These are phyloP conservation scores for Ceratocystis variospora DNA, from an alignment of 2,329 filamentous ascomycete species.

Conservation along the genomic window DNA sequence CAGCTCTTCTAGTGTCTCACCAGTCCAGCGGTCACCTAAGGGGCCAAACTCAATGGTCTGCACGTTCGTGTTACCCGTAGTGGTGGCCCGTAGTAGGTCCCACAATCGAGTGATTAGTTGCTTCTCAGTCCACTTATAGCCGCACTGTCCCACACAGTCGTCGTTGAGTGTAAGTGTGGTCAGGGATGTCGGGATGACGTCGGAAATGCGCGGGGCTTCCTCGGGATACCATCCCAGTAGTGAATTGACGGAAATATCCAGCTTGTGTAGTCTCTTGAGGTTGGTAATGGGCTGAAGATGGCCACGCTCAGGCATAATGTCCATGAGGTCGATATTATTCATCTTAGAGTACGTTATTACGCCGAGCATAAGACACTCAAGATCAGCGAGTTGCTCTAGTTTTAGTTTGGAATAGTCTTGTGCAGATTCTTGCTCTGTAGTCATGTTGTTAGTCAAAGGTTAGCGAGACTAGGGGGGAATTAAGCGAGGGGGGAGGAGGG, in stretches of 20 bases:
- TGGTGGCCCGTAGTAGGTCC: conserved; percentile 14
- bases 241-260: conserved; percentile 11
- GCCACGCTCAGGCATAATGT: conserved; percentile 7
- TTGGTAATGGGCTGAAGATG: conserved; percentile 13
- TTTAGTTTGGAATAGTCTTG: conserved; percentile 15
- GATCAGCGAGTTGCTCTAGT: conserved; percentile 15
- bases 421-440: conserved; percentile 4
- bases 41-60: conserved; percentile 16
- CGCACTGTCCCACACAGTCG: conserved; percentile 11
- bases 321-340: neutral
- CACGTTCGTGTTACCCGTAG: conserved; percentile 13
- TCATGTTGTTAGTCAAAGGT: neutral
- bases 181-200: conserved; percentile 15
- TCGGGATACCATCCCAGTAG: conserved; percentile 17
- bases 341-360: conserved; percentile 8
- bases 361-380: conserved; percentile 14
- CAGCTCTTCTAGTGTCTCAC: conserved; percentile 12
- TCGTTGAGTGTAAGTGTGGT: conserved; percentile 16
- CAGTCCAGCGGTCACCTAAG: conserved; percentile 14
- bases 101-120: conserved; percentile 11
- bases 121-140: conserved; percentile 14
- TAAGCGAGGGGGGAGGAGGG: neutral
- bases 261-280: conserved; percentile 16
- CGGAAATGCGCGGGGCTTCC: conserved; percentile 15
- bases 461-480: neutral